phyloP scores from a whole-genome alignment of 1,284 basidiomycete genomes.

The Cutaneotrichosporon mucoides region DNA sequence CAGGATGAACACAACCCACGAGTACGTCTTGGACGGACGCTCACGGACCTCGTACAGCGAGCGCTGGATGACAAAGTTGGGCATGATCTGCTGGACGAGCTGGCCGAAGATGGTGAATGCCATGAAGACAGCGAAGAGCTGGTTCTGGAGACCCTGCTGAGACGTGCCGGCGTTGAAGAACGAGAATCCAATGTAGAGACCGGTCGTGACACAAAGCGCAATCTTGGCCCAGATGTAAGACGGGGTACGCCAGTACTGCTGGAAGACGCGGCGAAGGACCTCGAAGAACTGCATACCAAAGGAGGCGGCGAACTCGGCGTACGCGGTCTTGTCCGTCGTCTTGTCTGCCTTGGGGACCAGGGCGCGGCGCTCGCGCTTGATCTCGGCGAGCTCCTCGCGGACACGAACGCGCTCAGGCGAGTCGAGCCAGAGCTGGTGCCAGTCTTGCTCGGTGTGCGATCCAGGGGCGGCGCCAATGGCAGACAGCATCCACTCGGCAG shows the following conservation, averaged over 20 bases:
- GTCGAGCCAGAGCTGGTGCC: constrained; percentile 65
- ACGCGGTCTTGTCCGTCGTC: constrained; percentile 30
- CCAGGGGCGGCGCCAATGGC: constrained; percentile 71
- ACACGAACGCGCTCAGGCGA: constrained; percentile 48
- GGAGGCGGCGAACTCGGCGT: constrained; percentile 57
- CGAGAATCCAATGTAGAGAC: constrained; percentile 53
- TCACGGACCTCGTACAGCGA: constrained; percentile 69
- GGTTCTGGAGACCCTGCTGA: constrained; percentile 72
- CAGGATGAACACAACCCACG: constrained; percentile 65
- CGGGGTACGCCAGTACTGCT: constrained; percentile 61
- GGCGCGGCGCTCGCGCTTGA: constrained; percentile 44
- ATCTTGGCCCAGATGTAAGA: constrained; percentile 74
- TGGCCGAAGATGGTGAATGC: constrained; percentile 50
- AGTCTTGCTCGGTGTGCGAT: constrained; percentile 58
- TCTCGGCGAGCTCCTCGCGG: constrained; percentile 49
- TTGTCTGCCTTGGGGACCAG: constrained; percentile 26
- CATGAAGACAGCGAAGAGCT: constrained; percentile 58
- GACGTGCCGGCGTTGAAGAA: constrained; percentile 65
- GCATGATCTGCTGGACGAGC: constrained; percentile 50
- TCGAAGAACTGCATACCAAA: constrained; percentile 56
- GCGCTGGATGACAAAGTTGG: constrained; percentile 53
- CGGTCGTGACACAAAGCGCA: constrained; percentile 47
- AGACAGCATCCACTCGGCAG: constrained; percentile 38
- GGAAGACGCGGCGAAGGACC: constrained; percentile 56
- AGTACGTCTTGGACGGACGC: constrained; percentile 71